A percentile compares a stretch with the other conserved stretches of the same genome.
These are phyloP conservation scores for Myriosclerotinia scirpicola DNA, from an alignment of 2,329 filamentous ascomycete species.

Conservation along the genomic window DNA sequence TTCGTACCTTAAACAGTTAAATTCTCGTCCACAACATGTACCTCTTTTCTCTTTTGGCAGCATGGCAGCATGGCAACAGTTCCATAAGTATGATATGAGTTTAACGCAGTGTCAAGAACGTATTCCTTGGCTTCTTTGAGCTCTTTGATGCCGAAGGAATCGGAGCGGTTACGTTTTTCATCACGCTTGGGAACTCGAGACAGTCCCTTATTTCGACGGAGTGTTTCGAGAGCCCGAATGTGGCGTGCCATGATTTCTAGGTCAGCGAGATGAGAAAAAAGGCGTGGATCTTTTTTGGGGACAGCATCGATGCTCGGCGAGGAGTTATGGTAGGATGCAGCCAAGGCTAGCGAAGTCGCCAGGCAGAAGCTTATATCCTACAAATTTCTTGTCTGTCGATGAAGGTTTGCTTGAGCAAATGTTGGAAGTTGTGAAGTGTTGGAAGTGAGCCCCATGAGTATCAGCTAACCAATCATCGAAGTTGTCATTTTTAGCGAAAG, in stretches of 20 bases:
- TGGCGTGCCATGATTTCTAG: conserved; percentile 17
- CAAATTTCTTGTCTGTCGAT: too few species aligned
- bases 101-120: conserved; percentile 1
- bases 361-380: too few species aligned
- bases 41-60: conserved; percentile 22
- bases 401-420: too few species aligned
- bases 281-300: background rate
- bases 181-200: conserved; percentile 5
- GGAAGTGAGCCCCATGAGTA: too few species aligned
- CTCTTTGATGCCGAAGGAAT: background rate
- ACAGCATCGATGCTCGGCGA: too few species aligned
- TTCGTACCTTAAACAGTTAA: conserved; percentile 26
- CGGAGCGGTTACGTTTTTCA: conserved; percentile 11
- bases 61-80: conserved; percentile 19
- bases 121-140: conserved; percentile 18
- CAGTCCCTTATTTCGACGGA: conserved; percentile 13
- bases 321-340: too few species aligned
- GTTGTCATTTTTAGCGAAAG: too few species aligned
- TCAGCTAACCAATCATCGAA: too few species aligned
- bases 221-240: conserved; percentile 9
- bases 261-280: conserved; percentile 17
- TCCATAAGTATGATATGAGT: conserved; percentile 8
- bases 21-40: conserved; percentile 27
- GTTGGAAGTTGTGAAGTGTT: too few species aligned
- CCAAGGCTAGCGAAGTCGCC: too few species aligned